A percentile compares a stretch with the other conserved stretches of the same genome.
Conservation (phyloP, 345 rosid species). For the Psidium guajava region DNA sequence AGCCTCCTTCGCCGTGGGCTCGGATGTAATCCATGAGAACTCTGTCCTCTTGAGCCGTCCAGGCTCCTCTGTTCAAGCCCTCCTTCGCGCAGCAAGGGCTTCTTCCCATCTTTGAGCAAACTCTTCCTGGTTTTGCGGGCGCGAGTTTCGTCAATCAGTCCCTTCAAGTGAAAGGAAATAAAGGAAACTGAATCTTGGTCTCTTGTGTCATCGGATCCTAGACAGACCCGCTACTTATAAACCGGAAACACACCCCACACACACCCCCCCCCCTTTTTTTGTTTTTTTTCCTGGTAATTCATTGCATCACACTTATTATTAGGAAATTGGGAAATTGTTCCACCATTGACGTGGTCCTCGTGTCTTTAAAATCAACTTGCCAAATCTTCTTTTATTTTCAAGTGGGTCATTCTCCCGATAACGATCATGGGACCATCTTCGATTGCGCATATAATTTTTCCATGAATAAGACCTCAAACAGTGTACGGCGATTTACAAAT, state of each 20-base stretch:
- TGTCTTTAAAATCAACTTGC: not conserved
- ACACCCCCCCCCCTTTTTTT: not conserved
- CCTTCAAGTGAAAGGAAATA: not conserved
- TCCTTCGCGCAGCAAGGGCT: conserved; percentile 10
- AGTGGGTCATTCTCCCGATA: not conserved
- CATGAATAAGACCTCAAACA: not conserved
- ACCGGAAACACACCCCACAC: no score
- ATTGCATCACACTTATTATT: not conserved
- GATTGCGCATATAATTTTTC: not conserved
- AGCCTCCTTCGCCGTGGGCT: conserved; percentile 14
- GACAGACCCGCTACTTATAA: not conserved
- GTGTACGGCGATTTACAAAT: not conserved
- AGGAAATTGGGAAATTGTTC: not conserved
- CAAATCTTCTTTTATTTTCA: not conserved
- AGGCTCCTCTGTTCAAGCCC: conserved; percentile 18
- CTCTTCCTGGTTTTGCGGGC: not conserved
- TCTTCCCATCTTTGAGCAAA: conserved; percentile 9
- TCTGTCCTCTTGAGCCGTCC: conserved; percentile 17
- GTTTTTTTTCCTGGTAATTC: not conserved
- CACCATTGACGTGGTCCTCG: not conserved
- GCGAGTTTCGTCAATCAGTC: not conserved
- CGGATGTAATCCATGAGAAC: conserved; percentile 4
- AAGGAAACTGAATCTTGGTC: not conserved
- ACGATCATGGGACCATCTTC: not conserved
- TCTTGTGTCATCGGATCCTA: not conserved